Evolutionary conservation across 2,329 filamentous ascomycete genomes (phyloP).

Genomic region (Curvularia eragrostidis): DNA sequence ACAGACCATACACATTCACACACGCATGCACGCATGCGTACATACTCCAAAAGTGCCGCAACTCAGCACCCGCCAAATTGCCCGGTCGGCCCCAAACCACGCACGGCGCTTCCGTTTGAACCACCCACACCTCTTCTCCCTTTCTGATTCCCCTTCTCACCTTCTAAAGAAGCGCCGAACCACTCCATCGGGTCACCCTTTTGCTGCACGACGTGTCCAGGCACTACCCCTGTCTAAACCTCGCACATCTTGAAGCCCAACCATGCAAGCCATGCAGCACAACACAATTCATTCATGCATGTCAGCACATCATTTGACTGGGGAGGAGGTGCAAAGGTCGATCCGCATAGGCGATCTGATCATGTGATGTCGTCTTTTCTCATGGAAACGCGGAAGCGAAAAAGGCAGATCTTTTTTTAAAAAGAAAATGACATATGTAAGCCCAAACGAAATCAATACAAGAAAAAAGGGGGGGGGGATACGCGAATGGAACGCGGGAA

Average conservation of each 20-base stretch:
- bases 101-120: constrained; percentile 1
- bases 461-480: background rate
- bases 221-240: constrained; percentile 2
- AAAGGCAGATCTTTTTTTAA: too few relatives aligned
- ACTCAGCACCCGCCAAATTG: background rate
- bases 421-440: background rate
- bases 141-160: background rate
- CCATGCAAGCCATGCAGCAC: constrained; percentile 19
- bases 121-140: background rate
- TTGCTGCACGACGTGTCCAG: background rate
- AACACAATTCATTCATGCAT: constrained; percentile 14
- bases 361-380: constrained; percentile 2
- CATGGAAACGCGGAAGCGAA: background rate
- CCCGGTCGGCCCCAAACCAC: background rate
- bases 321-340: background rate
- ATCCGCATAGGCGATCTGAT: constrained; percentile 3
- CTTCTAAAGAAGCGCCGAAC: constrained; percentile 3
- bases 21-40: background rate
- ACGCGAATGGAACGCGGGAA: background rate
- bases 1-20: background rate
- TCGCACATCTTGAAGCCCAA: constrained; percentile 12
- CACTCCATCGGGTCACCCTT: background rate
- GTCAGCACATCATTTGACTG: constrained; percentile 7
- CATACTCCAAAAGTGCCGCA: background rate
- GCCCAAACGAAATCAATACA: background rate